These are phyloP conservation scores for Suhomyces prunicola DNA, from an alignment of 805 yeast species.

Conservation along the genomic window DNA sequence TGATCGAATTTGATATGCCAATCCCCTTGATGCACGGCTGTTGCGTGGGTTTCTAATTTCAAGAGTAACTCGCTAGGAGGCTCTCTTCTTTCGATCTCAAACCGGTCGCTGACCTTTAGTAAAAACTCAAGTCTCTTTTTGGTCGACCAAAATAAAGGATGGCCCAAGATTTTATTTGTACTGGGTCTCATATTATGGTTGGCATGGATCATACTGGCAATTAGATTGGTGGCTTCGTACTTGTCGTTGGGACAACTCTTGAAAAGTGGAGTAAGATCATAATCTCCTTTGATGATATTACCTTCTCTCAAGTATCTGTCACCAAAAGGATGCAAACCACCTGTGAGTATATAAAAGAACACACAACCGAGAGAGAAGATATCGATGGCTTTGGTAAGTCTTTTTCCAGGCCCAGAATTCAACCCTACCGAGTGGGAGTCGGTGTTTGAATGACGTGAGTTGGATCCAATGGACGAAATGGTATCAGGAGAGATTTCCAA, in stretches of 20 bases:
- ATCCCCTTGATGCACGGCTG: constrained; percentile 56
- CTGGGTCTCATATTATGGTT: constrained; percentile 73
- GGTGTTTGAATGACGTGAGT: constrained; percentile 13
- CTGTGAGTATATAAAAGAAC: constrained; percentile 77
- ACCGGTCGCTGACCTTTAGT: constrained; percentile 83
- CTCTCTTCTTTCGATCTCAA: constrained; percentile 79
- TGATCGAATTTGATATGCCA: constrained; percentile 77
- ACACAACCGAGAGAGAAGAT: constrained; percentile 95
- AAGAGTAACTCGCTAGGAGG: constrained; percentile 65
- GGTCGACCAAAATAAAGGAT: constrained; percentile 85
- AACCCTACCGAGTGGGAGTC: constrained; percentile 4
- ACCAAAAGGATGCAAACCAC: constrained; percentile 95
- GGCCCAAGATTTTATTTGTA: constrained; percentile 63
- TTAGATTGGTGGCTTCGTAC: constrained; percentile 69
- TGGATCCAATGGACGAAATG: constrained; percentile 24
- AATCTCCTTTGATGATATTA: constrained; percentile 71
- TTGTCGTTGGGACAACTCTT: constrained; percentile 39
- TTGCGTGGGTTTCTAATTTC: constrained; percentile 52
- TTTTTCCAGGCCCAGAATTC: constrained; percentile 29
- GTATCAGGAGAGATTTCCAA: constrained; percentile 39
- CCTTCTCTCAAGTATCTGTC: constrained; percentile 84
- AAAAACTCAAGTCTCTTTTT: constrained; percentile 78
- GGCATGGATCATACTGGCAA: constrained; percentile 63
- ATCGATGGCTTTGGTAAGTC: constrained; percentile 87
- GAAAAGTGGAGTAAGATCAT: constrained; percentile 47